phyloP scores from a whole-genome alignment of 2,329 filamentous ascomycete genomes.

The Ophioceras dolichostomum region DNA sequence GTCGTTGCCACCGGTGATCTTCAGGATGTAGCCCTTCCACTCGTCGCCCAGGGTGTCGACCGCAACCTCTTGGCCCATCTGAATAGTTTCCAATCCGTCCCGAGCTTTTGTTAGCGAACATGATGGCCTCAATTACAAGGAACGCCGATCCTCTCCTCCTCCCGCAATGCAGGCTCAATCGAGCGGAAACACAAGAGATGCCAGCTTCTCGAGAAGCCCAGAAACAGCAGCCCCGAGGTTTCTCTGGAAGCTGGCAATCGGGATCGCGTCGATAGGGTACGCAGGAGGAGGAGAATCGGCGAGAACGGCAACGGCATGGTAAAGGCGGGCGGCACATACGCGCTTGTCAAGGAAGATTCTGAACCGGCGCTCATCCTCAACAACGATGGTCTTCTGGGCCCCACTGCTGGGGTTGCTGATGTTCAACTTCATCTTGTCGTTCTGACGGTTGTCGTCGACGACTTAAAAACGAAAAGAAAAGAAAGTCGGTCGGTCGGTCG shows the following conservation, averaged over 20 bases:
- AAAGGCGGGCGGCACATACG: no score
- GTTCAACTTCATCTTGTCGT: slow-evolving; percentile 38
- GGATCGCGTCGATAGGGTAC: not conserved
- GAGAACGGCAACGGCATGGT: no score
- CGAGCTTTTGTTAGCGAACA: not conserved
- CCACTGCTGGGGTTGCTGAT: slow-evolving; percentile 93
- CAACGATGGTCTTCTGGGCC: slow-evolving; percentile 97
- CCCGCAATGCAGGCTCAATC: not conserved
- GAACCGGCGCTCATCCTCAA: slow-evolving; percentile 99
- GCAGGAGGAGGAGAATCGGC: slow-evolving; percentile 5
- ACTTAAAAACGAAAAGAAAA: no score
- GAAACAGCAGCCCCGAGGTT: not conserved
- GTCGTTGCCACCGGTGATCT: slow-evolving; percentile 99
- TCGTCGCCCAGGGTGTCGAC: slow-evolving; percentile 95
- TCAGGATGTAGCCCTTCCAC: slow-evolving; percentile 99
- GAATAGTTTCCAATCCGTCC: slow-evolving; percentile 5
- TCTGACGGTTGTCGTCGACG: no score
- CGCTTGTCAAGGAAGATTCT: slow-evolving; percentile 40
- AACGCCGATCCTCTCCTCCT: not conserved
- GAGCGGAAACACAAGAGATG: not conserved
- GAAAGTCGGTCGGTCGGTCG: no score
- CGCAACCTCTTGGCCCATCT: slow-evolving; percentile 85
- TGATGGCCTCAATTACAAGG: not conserved
- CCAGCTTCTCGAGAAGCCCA: no score
- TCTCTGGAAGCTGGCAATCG: slow-evolving; percentile 1